phyloP scores from a whole-genome alignment of 306 rosid species.

The Vigna mungo region DNA sequence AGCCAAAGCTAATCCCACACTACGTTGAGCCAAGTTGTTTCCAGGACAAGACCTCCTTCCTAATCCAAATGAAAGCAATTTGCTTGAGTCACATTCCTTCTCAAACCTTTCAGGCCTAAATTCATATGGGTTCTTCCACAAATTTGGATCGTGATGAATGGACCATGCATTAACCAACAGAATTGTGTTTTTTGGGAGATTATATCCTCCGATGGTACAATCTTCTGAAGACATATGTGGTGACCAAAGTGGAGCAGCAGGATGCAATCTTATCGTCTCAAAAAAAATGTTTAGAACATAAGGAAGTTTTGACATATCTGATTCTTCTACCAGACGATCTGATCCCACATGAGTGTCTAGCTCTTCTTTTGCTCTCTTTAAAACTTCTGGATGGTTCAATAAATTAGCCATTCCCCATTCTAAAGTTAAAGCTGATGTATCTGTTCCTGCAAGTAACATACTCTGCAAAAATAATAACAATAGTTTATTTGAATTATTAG shows the following conservation, averaged over 20 bases:
- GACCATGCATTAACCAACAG: not conserved
- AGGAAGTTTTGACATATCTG: not conserved
- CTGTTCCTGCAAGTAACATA: slow-evolving; percentile 9
- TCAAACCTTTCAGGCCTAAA: slow-evolving; percentile 24
- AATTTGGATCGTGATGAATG: slow-evolving; percentile 3
- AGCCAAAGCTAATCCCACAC: not conserved
- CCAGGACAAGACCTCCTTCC: slow-evolving; percentile 8
- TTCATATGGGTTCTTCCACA: not conserved
- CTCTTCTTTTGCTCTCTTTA: not conserved
- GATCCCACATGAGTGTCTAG: not conserved
- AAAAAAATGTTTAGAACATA: not conserved
- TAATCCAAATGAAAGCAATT: not conserved
- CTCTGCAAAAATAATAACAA: not conserved
- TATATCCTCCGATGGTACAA: not conserved
- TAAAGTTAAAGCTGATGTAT: not conserved
- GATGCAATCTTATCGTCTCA: not conserved
- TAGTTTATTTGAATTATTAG: not conserved
- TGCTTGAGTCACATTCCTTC: not conserved
- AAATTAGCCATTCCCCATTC: slow-evolving; percentile 19
- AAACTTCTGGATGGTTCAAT: slow-evolving; percentile 4
- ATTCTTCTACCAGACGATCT: not conserved
- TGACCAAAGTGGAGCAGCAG: not conserved
- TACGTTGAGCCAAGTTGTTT: not conserved
- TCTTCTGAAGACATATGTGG: not conserved
- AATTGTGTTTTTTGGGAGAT: not conserved